Conservation (phyloP, 2,329 filamentous ascomycete genomes). For the Neopestalotiopsis sp. region DNA sequence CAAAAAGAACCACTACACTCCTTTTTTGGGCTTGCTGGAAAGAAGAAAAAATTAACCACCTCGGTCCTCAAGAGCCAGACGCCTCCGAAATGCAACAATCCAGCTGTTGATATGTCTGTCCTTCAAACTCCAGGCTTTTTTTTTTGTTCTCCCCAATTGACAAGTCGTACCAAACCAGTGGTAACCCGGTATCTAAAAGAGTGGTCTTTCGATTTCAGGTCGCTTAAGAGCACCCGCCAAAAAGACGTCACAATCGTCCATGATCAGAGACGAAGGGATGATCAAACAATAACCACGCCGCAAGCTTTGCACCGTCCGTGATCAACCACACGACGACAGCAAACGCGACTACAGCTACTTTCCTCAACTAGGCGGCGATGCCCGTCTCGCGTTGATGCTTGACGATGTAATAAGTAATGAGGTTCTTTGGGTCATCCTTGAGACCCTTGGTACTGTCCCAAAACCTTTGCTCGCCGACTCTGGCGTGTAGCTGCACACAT, state of each 20-base stretch:
- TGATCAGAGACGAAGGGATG: background rate
- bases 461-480: conserved; percentile 65
- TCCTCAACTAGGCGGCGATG: conserved; percentile 19
- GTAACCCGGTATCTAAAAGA: background rate
- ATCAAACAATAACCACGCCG: background rate
- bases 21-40: background rate
- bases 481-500: conserved; percentile 73
- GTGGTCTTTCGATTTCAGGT: background rate
- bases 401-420: conserved; percentile 83
- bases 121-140: conserved; percentile 8
- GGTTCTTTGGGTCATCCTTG: conserved; percentile 74
- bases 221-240: background rate
- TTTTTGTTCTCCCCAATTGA: background rate
- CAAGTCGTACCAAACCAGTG: background rate
- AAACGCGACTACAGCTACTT: conserved; percentile 12
- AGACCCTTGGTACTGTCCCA: conserved; percentile 70
- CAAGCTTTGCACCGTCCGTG: background rate
- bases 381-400: conserved; percentile 64
- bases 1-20: background rate
- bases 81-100: conserved; percentile 7
- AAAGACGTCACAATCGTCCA: background rate
- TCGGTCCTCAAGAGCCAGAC: background rate
- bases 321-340: background rate
- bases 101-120: conserved; percentile 5
- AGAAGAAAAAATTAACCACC: too few relatives aligned